These are phyloP conservation scores for Ichthyophthirius multifiliis DNA, from an alignment of 169 alveolate species.

Conservation along the genomic window DNA sequence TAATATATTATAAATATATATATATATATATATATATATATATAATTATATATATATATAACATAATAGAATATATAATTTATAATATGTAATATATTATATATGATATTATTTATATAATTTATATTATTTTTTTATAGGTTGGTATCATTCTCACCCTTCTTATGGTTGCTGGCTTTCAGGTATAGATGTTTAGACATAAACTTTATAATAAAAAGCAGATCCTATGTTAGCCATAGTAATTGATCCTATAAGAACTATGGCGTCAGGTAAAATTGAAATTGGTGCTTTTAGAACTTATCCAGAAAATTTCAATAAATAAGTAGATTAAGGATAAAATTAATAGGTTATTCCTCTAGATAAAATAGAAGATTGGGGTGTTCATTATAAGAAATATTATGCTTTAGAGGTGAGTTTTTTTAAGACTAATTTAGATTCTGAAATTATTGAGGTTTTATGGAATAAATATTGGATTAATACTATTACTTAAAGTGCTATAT, in stretches of 20 bases:
- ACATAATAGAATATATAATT: too few species aligned
- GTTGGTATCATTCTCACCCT: slow-evolving; percentile 94
- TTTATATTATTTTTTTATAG: slow-evolving; percentile 73
- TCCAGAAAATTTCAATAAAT: slow-evolving; percentile 69
- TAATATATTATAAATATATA: too few species aligned
- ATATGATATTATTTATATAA: too few species aligned
- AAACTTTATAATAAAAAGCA: slow-evolving; percentile 76
- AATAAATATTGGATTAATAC: slow-evolving; percentile 76
- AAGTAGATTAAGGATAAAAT: slow-evolving; percentile 42
- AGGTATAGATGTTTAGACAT: slow-evolving; percentile 85
- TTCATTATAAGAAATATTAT: slow-evolving; percentile 71
- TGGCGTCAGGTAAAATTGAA: slow-evolving; percentile 81
- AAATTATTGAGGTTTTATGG: slow-evolving; percentile 62
- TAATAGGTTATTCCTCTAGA: slow-evolving; percentile 66
- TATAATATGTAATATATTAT: too few species aligned
- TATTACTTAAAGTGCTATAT: slow-evolving; percentile 43
- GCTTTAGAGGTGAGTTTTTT: slow-evolving; percentile 57
- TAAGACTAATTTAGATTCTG: slow-evolving; percentile 60
- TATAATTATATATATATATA: too few species aligned
- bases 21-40: too few species aligned
- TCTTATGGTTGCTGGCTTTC: slow-evolving; percentile 91
- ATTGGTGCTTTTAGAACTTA: slow-evolving; percentile 86
- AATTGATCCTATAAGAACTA: slow-evolving; percentile 82
- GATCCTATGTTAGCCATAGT: slow-evolving; percentile 91
- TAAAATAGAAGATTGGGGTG: slow-evolving; percentile 88